A percentile compares a stretch with the other conserved stretches of the same genome.
phyloP scores from a whole-genome alignment of 306 rosid species.

The Erythrophleum fordii region DNA sequence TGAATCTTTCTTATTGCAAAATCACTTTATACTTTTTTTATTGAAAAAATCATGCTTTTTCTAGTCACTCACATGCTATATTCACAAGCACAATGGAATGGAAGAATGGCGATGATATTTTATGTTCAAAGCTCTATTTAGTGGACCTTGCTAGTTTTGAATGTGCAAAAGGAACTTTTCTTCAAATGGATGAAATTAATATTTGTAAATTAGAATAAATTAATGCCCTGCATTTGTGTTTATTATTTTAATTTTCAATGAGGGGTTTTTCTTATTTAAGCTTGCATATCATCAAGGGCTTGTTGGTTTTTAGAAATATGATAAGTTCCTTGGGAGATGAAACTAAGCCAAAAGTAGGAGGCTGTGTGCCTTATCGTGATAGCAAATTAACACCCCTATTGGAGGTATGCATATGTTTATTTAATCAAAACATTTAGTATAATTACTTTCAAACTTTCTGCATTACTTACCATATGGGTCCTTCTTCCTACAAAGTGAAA shows the following conservation, averaged over 20 bases:
- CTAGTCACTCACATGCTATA: slow-evolving; percentile 72
- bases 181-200: neutral
- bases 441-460: neutral
- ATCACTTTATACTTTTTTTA: no score
- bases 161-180: slow-evolving; percentile 60
- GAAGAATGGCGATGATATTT: slow-evolving; percentile 64
- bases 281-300: slow-evolving; percentile 68
- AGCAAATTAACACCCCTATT: slow-evolving; percentile 70
- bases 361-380: slow-evolving; percentile 71
- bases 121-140: slow-evolving; percentile 65
- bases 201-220: neutral
- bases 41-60: neutral
- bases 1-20: no score
- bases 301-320: slow-evolving; percentile 57
- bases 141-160: slow-evolving; percentile 77
- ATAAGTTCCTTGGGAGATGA: no score
- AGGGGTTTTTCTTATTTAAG: slow-evolving; percentile 36
- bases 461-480: neutral
- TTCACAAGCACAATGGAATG: slow-evolving; percentile 70
- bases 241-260: neutral
- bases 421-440: neutral
- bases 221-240: neutral
- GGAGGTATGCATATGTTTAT: slow-evolving; percentile 44
- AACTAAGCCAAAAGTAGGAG: slow-evolving; percentile 60
- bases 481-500: no score